These are phyloP conservation scores for Ephemerocybe angulata DNA, from an alignment of 768 basidiomycete genomes.

Conservation along the genomic window DNA sequence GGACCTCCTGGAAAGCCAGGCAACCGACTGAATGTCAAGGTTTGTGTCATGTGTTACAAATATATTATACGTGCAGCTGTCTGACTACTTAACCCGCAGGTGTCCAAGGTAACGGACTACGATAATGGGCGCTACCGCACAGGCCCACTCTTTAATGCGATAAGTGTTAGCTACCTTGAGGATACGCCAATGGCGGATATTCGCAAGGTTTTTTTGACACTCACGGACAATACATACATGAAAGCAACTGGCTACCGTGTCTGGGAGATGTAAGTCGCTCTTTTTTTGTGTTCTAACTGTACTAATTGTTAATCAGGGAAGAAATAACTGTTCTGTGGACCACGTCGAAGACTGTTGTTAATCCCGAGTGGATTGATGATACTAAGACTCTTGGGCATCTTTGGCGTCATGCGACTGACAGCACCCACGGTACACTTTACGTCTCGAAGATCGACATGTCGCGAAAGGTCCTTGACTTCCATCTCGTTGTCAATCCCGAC, in stretches of 20 bases:
- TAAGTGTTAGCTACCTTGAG: neutral
- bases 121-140: conserved; percentile 2
- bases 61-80: neutral
- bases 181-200: neutral
- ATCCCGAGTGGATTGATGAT: neutral
- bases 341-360: neutral
- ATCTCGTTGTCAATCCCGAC: neutral
- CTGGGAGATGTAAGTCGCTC: neutral
- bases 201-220: neutral
- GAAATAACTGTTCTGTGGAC: neutral
- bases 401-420: neutral
- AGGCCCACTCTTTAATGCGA: neutral
- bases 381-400: neutral
- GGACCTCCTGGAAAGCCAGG: neutral
- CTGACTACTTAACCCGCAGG: neutral
- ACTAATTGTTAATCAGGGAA: neutral
- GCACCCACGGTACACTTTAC: neutral
- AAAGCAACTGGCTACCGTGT: neutral
- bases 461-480: neutral
- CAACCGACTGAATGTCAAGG: neutral
- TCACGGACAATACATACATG: neutral
- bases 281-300: neutral
- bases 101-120: neutral
- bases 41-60: neutral
- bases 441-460: neutral